Percentiles rank a stretch among this genome's conserved stretches.
These are phyloP conservation scores for Geosmithia putterillii DNA, from an alignment of 2,329 filamentous ascomycete genomes.

Conservation along the genomic window DNA sequence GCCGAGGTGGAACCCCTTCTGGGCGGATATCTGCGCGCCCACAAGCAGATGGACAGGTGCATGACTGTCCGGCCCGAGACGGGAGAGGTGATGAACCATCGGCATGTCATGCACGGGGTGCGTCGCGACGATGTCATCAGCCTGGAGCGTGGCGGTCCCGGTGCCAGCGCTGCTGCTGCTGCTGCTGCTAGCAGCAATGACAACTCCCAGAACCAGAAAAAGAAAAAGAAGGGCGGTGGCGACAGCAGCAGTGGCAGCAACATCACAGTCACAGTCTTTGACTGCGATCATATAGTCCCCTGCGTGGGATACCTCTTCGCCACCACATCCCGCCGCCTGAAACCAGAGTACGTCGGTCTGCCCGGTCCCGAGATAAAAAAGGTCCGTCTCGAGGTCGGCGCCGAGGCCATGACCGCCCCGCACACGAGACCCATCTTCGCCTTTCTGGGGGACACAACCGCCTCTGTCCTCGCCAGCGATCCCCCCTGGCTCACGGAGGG, in stretches of 20 bases:
- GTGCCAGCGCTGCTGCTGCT: conserved; percentile 5
- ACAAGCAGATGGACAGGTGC: conserved; percentile 27
- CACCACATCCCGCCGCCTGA: conserved; percentile 23
- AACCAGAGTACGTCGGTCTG: conserved; percentile 20
- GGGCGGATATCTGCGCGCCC: conserved; percentile 25
- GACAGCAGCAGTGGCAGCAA: conserved; percentile 19
- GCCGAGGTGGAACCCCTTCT: conserved; percentile 23
- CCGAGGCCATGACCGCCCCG: conserved; percentile 22
- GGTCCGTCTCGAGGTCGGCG: conserved; percentile 18
- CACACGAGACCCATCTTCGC: conserved; percentile 28
- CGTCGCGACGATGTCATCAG: conserved; percentile 8
- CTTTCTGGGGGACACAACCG: conserved; percentile 34
- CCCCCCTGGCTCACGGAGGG: conserved; percentile 23
- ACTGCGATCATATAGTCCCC: conserved; percentile 33
- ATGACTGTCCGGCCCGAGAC: conserved; percentile 14
- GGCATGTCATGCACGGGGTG: not conserved
- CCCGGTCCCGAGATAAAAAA: conserved; percentile 22
- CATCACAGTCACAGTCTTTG: conserved; percentile 27
- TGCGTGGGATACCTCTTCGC: conserved; percentile 34
- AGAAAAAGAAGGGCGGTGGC: no score
- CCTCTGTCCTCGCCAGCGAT: conserved; percentile 21
- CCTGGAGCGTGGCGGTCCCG: conserved; percentile 5
- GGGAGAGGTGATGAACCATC: not conserved
- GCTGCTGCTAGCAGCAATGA: conserved; percentile 22
- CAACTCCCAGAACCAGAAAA: conserved; percentile 23